A percentile compares a stretch with the other conserved stretches of the same genome.
Conservation (phyloP, 1,139 yeast genomes). For the Blastobotrys arbuscula region DNA sequence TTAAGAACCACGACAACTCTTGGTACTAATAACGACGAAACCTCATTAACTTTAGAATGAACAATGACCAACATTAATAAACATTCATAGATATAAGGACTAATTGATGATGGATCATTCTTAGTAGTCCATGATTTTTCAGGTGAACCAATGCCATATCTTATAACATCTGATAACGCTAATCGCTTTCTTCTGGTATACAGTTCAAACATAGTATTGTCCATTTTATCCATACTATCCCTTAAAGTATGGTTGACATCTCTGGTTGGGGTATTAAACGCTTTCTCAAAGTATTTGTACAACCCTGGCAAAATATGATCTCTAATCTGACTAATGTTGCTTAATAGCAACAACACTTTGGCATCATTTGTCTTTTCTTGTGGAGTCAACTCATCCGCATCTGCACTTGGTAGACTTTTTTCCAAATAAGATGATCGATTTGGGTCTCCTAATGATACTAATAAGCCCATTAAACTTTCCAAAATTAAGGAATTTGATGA, state of each 20-base stretch:
- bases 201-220: slow-evolving; percentile 46
- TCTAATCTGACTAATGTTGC: slow-evolving; percentile 48
- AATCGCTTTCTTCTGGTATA: slow-evolving; percentile 48
- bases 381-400: slow-evolving; percentile 25
- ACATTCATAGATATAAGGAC: slow-evolving; percentile 46
- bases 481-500: slow-evolving; percentile 27
- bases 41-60: slow-evolving; percentile 46
- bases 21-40: slow-evolving; percentile 43
- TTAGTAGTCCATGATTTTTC: slow-evolving; percentile 40
- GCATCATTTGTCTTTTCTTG: slow-evolving; percentile 34
- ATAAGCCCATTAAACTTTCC: slow-evolving; percentile 21
- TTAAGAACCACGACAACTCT: slow-evolving; percentile 44
- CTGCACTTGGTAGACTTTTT: slow-evolving; percentile 7
- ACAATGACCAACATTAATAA: slow-evolving; percentile 48
- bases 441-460: slow-evolving; percentile 15
- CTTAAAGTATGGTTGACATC: slow-evolving; percentile 40
- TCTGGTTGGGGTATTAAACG: slow-evolving; percentile 41
- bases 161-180: slow-evolving; percentile 43
- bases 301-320: slow-evolving; percentile 44
- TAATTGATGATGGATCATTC: slow-evolving; percentile 34
- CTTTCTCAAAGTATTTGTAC: slow-evolving; percentile 43
- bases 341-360: slow-evolving; percentile 40
- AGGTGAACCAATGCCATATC: slow-evolving; percentile 38
- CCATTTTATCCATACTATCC: slow-evolving; percentile 44
- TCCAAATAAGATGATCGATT: slow-evolving; percentile 13